phyloP scores from a whole-genome alignment of 257 asterid genomes.

The Solanum rostratum region DNA sequence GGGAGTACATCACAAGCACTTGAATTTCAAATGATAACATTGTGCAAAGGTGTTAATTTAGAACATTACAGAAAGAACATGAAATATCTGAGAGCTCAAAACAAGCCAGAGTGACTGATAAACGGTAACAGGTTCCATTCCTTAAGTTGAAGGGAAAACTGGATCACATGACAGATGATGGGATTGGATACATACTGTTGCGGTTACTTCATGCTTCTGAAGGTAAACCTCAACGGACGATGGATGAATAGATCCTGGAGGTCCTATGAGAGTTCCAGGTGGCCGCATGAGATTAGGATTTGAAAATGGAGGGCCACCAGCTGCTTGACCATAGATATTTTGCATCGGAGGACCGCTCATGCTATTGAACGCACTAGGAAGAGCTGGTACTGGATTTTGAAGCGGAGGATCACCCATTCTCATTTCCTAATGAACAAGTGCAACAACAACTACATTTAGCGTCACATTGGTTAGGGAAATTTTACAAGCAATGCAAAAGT shows the following conservation, averaged over 20 bases:
- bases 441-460: background rate
- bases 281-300: constrained; percentile 50
- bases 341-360: constrained; percentile 52
- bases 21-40: background rate
- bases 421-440: constrained; percentile 43
- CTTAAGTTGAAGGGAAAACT: background rate
- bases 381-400: constrained; percentile 41
- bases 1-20: background rate
- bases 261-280: constrained; percentile 50
- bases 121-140: background rate
- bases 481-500: background rate
- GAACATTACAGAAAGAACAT: background rate
- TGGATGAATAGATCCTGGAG: constrained; percentile 53
- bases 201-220: constrained; percentile 87
- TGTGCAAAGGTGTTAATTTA: background rate
- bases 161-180: background rate
- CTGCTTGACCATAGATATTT: constrained; percentile 41
- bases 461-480: background rate
- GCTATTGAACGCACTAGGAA: constrained; percentile 42
- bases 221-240: constrained; percentile 71
- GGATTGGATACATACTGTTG: constrained; percentile 54
- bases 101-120: background rate
- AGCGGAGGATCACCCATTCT: constrained; percentile 49
- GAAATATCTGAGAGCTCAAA: background rate
- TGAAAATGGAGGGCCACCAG: constrained; percentile 52